Percentiles rank a stretch among this genome's conserved stretches.
These are phyloP conservation scores for Vaccinium darrowii DNA, from an alignment of 148 eudicot species.

Conservation along the genomic window DNA sequence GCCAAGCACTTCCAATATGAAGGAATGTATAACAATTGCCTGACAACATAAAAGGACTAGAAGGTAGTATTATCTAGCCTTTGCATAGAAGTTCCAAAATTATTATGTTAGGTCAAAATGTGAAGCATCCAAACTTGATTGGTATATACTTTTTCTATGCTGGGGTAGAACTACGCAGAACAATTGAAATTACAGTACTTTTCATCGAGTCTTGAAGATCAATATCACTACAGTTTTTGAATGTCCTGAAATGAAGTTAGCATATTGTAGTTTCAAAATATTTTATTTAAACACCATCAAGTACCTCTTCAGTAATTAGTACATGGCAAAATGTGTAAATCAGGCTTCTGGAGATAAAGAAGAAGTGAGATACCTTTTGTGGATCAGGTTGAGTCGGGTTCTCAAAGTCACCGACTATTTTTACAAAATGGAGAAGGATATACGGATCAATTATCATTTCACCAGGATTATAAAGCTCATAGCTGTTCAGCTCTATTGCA, in stretches of 20 bases:
- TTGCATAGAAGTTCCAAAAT: not conserved
- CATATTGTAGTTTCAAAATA: not conserved
- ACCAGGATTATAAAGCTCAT: conserved; percentile 81
- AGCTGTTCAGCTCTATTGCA: conserved; percentile 81
- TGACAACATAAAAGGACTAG: too few species aligned
- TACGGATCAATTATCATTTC: conserved; percentile 75
- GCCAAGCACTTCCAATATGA: too few species aligned
- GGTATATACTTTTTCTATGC: not conserved
- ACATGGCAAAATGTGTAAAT: conserved; percentile 9
- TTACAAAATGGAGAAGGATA: conserved; percentile 80
- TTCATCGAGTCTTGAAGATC: not conserved
- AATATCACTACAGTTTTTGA: not conserved
- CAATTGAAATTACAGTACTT: not conserved
- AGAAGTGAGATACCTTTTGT: conserved; percentile 69
- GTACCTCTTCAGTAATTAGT: conserved; percentile 4
- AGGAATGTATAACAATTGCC: too few species aligned
- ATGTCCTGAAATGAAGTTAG: not conserved
- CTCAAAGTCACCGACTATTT: conserved; percentile 58
- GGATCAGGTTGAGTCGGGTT: conserved; percentile 76
- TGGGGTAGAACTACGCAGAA: not conserved
- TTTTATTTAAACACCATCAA: not conserved
- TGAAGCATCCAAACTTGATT: conserved; percentile 7
- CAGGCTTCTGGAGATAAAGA: conserved; percentile 68
- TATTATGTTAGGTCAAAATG: not conserved
- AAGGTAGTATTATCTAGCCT: not conserved